These are phyloP conservation scores for Aspergillus fumigatiaffinis DNA, from an alignment of 2,329 filamentous ascomycete species.

Conservation along the genomic window DNA sequence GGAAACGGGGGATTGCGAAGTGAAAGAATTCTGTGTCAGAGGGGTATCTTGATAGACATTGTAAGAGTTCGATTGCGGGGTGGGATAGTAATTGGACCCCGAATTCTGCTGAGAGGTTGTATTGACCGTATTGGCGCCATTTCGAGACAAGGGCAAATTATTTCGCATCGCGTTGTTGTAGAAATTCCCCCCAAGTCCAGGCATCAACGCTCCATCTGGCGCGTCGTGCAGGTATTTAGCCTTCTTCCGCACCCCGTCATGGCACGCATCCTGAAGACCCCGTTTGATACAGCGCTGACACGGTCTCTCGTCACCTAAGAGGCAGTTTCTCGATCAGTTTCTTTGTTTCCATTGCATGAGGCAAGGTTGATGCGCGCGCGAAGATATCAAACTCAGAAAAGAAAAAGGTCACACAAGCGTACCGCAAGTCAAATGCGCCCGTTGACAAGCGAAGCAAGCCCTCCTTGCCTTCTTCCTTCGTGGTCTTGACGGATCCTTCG, in stretches of 20 bases:
- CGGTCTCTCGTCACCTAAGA: slow-evolving; percentile 84
- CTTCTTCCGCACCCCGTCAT: slow-evolving; percentile 97
- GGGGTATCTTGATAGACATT: slow-evolving; percentile 48
- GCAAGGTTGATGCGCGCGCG: slow-evolving; percentile 4
- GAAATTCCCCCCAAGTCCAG: slow-evolving; percentile 72
- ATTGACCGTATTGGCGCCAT: slow-evolving; percentile 27
- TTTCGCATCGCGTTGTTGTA: slow-evolving; percentile 37
- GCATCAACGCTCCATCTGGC: slow-evolving; percentile 79
- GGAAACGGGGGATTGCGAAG: slow-evolving; percentile 65
- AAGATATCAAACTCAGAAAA: slow-evolving; percentile 5
- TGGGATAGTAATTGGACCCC: slow-evolving; percentile 31
- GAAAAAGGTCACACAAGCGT: slow-evolving; percentile 47
- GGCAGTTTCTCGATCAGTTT: slow-evolving; percentile 24
- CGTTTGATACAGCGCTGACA: slow-evolving; percentile 93
- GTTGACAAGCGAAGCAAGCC: slow-evolving; percentile 94
- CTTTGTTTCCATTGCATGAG: slow-evolving; percentile 1
- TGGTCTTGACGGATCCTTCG: slow-evolving; percentile 86
- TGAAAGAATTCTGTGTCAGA: slow-evolving; percentile 52
- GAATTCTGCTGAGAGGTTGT: slow-evolving; percentile 21
- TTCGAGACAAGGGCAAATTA: slow-evolving; percentile 30
- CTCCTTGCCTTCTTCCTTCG: slow-evolving; percentile 92
- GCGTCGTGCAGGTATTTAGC: slow-evolving; percentile 98
- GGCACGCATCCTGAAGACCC: slow-evolving; percentile 82
- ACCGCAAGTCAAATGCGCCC: slow-evolving; percentile 98
- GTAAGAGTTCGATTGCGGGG: slow-evolving; percentile 34